Conservation (phyloP, 306 rosid species). For the Macrotyloma uniflorum region DNA sequence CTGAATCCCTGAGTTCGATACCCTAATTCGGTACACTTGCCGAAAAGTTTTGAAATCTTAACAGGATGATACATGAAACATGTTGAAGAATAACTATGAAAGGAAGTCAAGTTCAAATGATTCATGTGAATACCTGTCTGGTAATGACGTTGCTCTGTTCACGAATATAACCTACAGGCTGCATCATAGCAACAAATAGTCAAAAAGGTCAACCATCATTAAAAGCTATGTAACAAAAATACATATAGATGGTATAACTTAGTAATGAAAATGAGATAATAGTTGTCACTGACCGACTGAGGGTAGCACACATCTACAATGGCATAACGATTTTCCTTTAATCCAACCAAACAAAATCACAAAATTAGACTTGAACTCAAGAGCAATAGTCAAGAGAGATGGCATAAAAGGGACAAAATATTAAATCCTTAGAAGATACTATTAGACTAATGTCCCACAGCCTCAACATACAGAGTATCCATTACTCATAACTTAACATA, state of each 20-base stretch:
- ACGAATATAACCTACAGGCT: slow-evolving; percentile 91
- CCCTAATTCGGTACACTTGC: too few species aligned
- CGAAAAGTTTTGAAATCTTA: too few species aligned
- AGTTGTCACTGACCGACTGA: slow-evolving; percentile 70
- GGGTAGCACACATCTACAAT: slow-evolving; percentile 94
- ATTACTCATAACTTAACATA: background rate
- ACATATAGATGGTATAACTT: background rate
- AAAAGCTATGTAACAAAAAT: slow-evolving; percentile 13
- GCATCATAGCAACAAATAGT: slow-evolving; percentile 38
- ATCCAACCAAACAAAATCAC: slow-evolving; percentile 41
- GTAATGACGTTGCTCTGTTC: slow-evolving; percentile 80
- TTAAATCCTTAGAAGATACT: slow-evolving; percentile 6
- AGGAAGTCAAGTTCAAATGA: slow-evolving; percentile 16
- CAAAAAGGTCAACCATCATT: slow-evolving; percentile 22
- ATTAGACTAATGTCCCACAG: background rate
- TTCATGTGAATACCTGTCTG: slow-evolving; percentile 70
- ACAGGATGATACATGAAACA: slow-evolving; percentile 12
- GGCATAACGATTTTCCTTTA: slow-evolving; percentile 96
- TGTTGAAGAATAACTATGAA: background rate
- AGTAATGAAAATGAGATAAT: slow-evolving; percentile 11
- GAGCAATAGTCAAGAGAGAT: background rate
- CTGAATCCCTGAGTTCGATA: too few species aligned
- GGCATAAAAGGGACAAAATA: slow-evolving; percentile 17
- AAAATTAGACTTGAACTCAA: slow-evolving; percentile 30
- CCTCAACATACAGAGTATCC: slow-evolving; percentile 15